A percentile compares a stretch with the other conserved stretches of the same genome.
Evolutionary conservation across 2,329 filamentous ascomycete species (phyloP).

Genomic region (Blastomyces parvus): DNA sequence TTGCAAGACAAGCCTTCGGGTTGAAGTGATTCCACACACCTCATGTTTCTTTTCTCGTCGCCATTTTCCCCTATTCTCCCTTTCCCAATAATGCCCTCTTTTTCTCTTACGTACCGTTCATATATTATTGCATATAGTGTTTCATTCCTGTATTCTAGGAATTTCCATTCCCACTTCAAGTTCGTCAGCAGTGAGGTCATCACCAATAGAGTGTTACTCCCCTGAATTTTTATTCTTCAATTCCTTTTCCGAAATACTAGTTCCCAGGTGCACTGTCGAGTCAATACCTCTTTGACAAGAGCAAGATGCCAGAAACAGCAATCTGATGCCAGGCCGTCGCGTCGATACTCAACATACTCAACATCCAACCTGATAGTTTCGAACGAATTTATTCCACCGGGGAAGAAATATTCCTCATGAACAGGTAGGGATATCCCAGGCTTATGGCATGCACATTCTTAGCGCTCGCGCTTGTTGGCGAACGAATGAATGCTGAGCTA

Average conservation of each 20-base stretch:
- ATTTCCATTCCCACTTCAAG: not conserved
- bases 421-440: not conserved
- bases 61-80: not conserved
- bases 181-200: not conserved
- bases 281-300: not conserved
- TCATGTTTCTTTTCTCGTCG: not conserved
- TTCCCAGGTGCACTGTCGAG: not conserved
- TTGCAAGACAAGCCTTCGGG: not conserved
- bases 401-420: not conserved
- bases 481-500: not conserved
- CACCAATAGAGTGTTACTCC: not conserved
- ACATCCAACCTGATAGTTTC: not conserved
- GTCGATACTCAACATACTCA: not conserved
- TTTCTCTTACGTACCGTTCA: not conserved
- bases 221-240: not conserved
- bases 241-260: not conserved
- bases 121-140: slow-evolving; percentile 1
- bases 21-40: not conserved
- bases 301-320: not conserved
- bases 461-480: not conserved
- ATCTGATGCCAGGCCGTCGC: no score
- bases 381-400: not conserved
- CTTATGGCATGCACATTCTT: not conserved
- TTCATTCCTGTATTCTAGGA: slow-evolving; percentile 1
- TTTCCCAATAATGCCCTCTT: not conserved